Conservation (phyloP, 2,329 filamentous ascomycete genomes). For the Trichoderma asperellum region DNA sequence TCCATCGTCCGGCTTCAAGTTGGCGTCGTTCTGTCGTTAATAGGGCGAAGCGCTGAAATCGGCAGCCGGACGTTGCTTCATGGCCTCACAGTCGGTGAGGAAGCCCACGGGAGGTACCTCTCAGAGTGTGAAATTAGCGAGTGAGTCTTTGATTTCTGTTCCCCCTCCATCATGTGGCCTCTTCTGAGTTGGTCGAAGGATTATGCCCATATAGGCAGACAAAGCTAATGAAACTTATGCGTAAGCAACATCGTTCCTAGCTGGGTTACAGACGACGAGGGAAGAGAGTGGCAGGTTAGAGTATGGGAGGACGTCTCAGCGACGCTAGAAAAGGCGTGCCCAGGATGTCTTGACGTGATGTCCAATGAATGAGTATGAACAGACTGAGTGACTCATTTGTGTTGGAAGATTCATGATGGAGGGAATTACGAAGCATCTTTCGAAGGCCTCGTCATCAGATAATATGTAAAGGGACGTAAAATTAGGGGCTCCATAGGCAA, state of each 20-base stretch:
- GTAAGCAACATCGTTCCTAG: not conserved
- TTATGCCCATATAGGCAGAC: not conserved
- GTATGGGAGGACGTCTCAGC: not conserved
- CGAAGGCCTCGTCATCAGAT: not conserved
- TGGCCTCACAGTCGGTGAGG: conserved; percentile 33
- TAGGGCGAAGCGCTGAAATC: conserved; percentile 35
- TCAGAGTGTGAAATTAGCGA: conserved; percentile 36
- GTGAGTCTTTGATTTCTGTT: conserved; percentile 30
- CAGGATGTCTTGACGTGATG: not conserved
- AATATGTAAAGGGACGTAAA: not conserved
- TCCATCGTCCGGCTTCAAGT: not conserved
- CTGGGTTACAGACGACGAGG: not conserved
- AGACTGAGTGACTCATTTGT: not conserved
- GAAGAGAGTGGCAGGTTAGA: conserved; percentile 10
- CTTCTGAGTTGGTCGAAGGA: not conserved
- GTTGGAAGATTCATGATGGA: not conserved
- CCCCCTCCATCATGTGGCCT: no score
- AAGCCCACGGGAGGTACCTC: conserved; percentile 38
- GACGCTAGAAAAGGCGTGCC: not conserved
- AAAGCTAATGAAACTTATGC: not conserved
- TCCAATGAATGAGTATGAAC: not conserved
- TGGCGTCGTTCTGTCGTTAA: not conserved
- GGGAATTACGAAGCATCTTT: not conserved
- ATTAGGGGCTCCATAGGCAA: not conserved
- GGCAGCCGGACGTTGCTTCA: conserved; percentile 38